Base-by-base conservation (phyloP, 2,329 filamentous ascomycete species). In the Ophiosphaerella narmari region DNA sequence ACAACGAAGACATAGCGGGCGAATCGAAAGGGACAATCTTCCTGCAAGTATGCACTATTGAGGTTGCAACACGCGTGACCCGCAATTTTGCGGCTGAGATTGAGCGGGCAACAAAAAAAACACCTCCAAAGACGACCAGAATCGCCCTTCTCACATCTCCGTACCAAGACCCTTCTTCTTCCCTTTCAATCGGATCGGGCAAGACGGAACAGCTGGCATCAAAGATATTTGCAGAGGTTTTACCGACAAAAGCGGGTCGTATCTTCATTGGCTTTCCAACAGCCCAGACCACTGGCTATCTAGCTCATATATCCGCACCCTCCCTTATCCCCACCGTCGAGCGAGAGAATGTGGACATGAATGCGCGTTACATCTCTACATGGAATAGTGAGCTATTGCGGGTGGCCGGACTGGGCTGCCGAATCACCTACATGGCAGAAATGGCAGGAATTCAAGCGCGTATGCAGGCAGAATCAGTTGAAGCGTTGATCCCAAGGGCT, bases 261-360 rank as follows among this genome's bases (percentile, higher is more conserved):
- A 89, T 99, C 46, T 99, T 97, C 66, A 99, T 99, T 66, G 94
- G 94, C 0, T 99, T 99, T 67, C 93, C 94, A 3, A 99, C 94
- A 1, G 92, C 93, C 61, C 94, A 99, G 76, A 99, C 94, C 0
- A 99, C 95, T 0, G 94, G 93, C 46, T 86, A 93, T 24, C 89
- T 93, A 13, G 89, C 95, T 69, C 94, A 99, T 72, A 89, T 99
- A 26, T 97, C 93, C 11, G 94, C 94, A 0, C 94, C 92, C 1
- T 97, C 93, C 0, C 87, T 99, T 12, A 99, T 99, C 49, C 94
- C 94, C 0, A 99, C 94, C 0, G 95, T 99, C 2, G 94, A 99
- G 74, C 86, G 94, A 68, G 94, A 99, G 70, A 94, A 91, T 46
- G 96, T 99, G 50, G 94, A 99, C 72, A 80, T 99, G 55, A 97